A percentile compares a stretch with the other conserved stretches of the same genome.
phyloP scores from a whole-genome alignment of 2,329 filamentous ascomycete species.

The Pyrenochaeta sp. region DNA sequence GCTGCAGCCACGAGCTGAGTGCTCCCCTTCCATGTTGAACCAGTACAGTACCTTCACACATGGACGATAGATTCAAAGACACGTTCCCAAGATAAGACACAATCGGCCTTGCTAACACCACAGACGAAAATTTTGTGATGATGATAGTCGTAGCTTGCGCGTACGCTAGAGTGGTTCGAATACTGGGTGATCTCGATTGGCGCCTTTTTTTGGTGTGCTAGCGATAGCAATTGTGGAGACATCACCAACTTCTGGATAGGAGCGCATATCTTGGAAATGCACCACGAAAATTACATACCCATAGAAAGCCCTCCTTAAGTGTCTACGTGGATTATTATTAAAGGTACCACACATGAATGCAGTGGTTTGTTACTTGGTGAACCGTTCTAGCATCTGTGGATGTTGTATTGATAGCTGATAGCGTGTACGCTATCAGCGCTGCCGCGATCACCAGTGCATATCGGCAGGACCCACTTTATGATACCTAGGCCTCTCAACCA shows the following conservation, averaged over 20 bases:
- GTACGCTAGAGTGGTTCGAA: not conserved
- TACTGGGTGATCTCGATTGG: not conserved
- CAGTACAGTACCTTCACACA: not conserved
- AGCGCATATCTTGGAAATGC: not conserved
- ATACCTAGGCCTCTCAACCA: not conserved
- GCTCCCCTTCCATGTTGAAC: not conserved
- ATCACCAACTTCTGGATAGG: not conserved
- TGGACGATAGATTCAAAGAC: not conserved
- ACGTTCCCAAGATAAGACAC: not conserved
- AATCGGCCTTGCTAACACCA: not conserved
- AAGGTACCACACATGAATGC: not conserved
- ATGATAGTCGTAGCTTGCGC: not conserved
- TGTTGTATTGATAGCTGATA: not conserved
- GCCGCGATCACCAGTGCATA: slow-evolving; percentile 26
- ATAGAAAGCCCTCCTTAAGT: too few relatives aligned
- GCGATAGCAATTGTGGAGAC: not conserved
- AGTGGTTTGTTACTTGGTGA: not conserved
- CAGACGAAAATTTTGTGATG: not conserved
- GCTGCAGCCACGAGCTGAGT: not conserved
- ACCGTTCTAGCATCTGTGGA: not conserved
- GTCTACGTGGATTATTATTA: too few relatives aligned
- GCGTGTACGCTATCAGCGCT: slow-evolving; percentile 20
- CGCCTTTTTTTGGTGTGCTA: not conserved
- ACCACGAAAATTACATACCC: not conserved
- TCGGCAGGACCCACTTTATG: not conserved